Evolutionary conservation across 495 filamentous ascomycete genomes (phyloP).

Genomic region (Lophium mytilinum): DNA sequence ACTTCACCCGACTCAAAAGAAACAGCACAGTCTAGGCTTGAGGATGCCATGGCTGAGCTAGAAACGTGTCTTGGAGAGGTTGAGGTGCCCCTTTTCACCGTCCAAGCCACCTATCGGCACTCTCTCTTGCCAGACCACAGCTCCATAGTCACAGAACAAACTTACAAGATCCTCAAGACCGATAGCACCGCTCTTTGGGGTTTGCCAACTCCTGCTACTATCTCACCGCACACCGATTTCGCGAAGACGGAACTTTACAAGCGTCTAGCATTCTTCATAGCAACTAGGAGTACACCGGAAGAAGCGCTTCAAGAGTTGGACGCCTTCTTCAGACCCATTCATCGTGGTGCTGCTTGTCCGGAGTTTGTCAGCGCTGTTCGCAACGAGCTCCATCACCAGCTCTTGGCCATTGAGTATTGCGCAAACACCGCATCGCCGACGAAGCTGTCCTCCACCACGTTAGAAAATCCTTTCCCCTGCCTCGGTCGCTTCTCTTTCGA

Average conservation of each 20-base stretch:
- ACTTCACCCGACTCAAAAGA: neutral
- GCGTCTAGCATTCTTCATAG: neutral
- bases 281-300: neutral
- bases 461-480: neutral
- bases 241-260: neutral
- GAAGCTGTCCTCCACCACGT: neutral
- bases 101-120: slow-evolving; percentile 19
- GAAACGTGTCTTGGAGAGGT: slow-evolving; percentile 21
- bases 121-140: slow-evolving; percentile 14
- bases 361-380: neutral
- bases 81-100: slow-evolving; percentile 18
- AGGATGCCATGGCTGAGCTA: slow-evolving; percentile 14
- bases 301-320: neutral
- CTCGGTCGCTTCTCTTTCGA: slow-evolving; percentile 3
- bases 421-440: neutral
- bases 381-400: neutral
- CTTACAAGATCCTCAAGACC: slow-evolving; percentile 10
- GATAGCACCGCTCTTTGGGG: slow-evolving; percentile 15
- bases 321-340: neutral
- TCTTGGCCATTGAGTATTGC: neutral
- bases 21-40: slow-evolving; percentile 7
- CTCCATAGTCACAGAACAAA: slow-evolving; percentile 5
- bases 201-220: neutral
- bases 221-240: neutral
- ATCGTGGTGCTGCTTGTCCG: neutral